phyloP scores from a whole-genome alignment of 495 filamentous ascomycete species.

The Jackrogersella multiformis region DNA sequence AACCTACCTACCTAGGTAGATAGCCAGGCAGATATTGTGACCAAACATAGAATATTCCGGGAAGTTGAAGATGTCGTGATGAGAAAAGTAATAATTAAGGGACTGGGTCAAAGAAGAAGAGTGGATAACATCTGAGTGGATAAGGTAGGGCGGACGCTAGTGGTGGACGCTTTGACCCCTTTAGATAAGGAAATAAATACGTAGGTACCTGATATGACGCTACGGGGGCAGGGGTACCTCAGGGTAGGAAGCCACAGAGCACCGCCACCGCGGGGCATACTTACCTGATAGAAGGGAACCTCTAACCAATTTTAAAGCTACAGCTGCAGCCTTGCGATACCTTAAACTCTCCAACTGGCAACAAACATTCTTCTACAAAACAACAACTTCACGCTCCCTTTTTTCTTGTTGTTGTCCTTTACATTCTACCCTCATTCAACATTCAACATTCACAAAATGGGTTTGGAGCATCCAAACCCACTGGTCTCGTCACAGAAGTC shows the following conservation, averaged over 20 bases:
- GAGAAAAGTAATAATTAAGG: background rate
- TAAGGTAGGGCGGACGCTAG: no score
- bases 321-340: constrained; percentile 25
- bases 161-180: no score
- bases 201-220: background rate
- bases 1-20: no score
- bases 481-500: constrained; percentile 62
- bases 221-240: no score
- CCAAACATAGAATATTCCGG: background rate
- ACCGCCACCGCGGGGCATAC: constrained; percentile 22
- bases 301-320: background rate
- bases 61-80: constrained; percentile 25
- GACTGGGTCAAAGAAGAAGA: background rate
- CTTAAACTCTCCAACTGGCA: constrained; percentile 3
- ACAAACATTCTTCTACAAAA: constrained; percentile 8
- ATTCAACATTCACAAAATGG: constrained; percentile 31
- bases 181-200: no score
- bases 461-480: constrained; percentile 40
- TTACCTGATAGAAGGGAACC: background rate
- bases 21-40: background rate
- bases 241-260: background rate
- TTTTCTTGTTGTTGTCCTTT: background rate
- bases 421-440: background rate
- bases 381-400: constrained; percentile 14
- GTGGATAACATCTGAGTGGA: background rate